Percentiles rank a stretch among this genome's conserved stretches.
Evolutionary conservation across 768 basidiomycete species (phyloP).

Genomic region (Lanmaoa pseudosensibilis): DNA sequence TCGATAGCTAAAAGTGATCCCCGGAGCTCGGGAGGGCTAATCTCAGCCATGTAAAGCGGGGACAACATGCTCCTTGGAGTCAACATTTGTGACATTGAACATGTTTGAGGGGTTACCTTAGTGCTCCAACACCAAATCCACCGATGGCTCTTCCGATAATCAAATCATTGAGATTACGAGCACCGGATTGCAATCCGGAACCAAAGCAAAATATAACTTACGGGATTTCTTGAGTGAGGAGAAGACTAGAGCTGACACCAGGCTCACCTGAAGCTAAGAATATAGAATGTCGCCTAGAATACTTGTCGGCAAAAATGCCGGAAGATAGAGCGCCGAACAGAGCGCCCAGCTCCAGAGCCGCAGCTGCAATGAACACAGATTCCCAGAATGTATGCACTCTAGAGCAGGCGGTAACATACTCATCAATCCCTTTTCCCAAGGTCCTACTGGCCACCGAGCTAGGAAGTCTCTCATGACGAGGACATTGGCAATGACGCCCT

Average conservation of each 20-base stretch:
- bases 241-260: not conserved
- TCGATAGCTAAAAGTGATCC: slow-evolving; percentile 80
- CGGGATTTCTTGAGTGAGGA: not conserved
- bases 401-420: slow-evolving; percentile 46
- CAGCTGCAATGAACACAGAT: slow-evolving; percentile 46
- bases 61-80: slow-evolving; percentile 61
- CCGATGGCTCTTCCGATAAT: slow-evolving; percentile 73
- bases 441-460: slow-evolving; percentile 64
- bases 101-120: slow-evolving; percentile 46
- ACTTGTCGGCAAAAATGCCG: slow-evolving; percentile 67
- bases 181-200: slow-evolving; percentile 65
- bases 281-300: slow-evolving; percentile 67
- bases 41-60: slow-evolving; percentile 82
- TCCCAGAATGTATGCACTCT: not conserved
- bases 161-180: slow-evolving; percentile 54
- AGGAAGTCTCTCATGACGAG: slow-evolving; percentile 80
- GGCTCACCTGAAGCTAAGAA: slow-evolving; percentile 62
- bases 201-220: slow-evolving; percentile 72
- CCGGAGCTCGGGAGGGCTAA: slow-evolving; percentile 75
- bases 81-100: not conserved
- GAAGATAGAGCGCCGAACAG: slow-evolving; percentile 70
- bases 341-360: slow-evolving; percentile 75
- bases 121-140: slow-evolving; percentile 76
- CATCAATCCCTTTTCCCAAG: slow-evolving; percentile 74
- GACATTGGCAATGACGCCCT: slow-evolving; percentile 84